Percentiles rank a stretch among this genome's conserved stretches.
Conservation (phyloP, 805 yeast species). For the Kluyveromyces siamensis region DNA sequence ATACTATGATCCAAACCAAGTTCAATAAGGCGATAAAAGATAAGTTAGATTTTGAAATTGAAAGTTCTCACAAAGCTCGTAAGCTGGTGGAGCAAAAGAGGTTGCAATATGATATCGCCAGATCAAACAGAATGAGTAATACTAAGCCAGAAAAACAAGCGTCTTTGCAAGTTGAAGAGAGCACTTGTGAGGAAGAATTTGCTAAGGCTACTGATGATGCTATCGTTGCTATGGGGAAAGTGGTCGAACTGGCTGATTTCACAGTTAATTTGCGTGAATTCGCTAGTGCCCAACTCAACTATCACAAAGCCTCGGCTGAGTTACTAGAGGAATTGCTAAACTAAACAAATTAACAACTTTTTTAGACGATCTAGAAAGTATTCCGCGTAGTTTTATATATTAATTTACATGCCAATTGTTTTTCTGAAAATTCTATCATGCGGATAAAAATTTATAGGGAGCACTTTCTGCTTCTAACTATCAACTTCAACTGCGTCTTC, state of each 20-base stretch:
- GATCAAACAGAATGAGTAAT: conserved; percentile 38
- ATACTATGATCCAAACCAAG: conserved; percentile 56
- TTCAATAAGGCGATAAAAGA: conserved; percentile 61
- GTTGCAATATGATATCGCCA: conserved; percentile 69
- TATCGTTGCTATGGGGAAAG: conserved; percentile 72
- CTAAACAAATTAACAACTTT: background rate
- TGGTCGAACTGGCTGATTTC: conserved; percentile 61
- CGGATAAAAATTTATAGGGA: background rate
- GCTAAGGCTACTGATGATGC: conserved; percentile 88
- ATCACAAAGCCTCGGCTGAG: conserved; percentile 67
- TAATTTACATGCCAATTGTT: background rate
- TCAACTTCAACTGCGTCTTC: conserved; percentile 23
- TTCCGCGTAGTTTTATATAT: background rate
- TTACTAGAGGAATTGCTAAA: conserved; percentile 52
- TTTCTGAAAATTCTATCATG: background rate
- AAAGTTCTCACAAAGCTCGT: conserved; percentile 59
- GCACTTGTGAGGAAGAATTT: conserved; percentile 79
- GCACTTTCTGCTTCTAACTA: background rate
- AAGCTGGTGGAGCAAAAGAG: conserved; percentile 70
- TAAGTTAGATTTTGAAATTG: conserved; percentile 50
- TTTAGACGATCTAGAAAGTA: background rate
- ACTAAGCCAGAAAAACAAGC: conserved; percentile 62
- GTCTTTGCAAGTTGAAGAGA: conserved; percentile 65
- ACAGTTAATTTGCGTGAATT: conserved; percentile 59
- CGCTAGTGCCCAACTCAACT: conserved; percentile 70